Evolutionary conservation across 768 basidiomycete species (phyloP).

Genomic region (Coprinellus micaceus): DNA sequence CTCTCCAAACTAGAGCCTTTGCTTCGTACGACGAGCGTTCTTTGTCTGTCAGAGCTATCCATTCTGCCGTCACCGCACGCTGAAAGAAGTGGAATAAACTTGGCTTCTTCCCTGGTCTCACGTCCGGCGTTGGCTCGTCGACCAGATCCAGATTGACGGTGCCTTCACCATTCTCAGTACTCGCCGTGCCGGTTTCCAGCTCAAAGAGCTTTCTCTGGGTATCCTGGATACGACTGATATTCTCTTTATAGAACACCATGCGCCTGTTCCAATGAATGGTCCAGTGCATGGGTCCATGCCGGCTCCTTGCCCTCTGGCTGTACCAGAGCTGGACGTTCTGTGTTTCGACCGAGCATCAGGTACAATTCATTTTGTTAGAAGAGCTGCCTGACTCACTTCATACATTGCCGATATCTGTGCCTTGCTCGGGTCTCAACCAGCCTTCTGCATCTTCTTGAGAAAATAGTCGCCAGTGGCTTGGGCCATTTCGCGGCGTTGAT

Average conservation of each 20-base stretch:
- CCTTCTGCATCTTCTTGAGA: neutral
- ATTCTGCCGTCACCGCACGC: neutral
- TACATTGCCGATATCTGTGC: neutral
- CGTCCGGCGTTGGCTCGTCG: neutral
- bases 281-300: too few species aligned
- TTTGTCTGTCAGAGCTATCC: neutral
- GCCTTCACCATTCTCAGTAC: too few species aligned
- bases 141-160: neutral
- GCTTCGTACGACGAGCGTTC: neutral
- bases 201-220: too few species aligned
- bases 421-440: neutral
- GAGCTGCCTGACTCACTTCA: neutral
- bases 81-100: neutral
- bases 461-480: neutral
- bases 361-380: neutral
- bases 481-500: neutral
- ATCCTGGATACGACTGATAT: too few species aligned
- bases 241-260: too few species aligned
- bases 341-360: too few species aligned
- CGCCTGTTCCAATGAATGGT: too few species aligned
- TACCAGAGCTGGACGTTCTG: too few species aligned
- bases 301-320: too few species aligned
- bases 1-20: neutral
- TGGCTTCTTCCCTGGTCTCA: neutral
- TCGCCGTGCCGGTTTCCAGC: too few species aligned